Conservation (phyloP, 1,284 basidiomycete genomes). For the Fistulinella cinereoalba region DNA sequence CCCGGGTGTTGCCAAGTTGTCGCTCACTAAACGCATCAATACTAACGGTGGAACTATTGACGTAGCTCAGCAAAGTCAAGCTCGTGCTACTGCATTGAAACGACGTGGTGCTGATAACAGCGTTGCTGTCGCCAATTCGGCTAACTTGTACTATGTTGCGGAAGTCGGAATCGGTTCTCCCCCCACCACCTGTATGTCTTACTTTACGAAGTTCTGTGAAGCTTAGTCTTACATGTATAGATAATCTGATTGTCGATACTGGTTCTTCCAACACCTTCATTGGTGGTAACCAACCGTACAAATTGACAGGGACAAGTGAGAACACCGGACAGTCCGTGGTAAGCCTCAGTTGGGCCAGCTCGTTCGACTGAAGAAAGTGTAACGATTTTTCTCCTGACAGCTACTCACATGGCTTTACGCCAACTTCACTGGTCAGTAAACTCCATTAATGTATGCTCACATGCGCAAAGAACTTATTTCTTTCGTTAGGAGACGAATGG, state of each 20-base stretch:
- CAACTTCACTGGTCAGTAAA: no score
- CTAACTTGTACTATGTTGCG: slow-evolving; percentile 49
- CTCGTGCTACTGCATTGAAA: slow-evolving; percentile 45
- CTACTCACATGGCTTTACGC: no score
- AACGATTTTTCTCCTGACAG: no score
- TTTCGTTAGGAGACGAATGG: slow-evolving; percentile 17
- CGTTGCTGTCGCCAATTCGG: slow-evolving; percentile 43
- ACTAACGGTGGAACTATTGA: slow-evolving; percentile 44
- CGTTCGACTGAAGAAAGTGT: no score
- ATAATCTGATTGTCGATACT: no score
- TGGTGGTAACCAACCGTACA: slow-evolving; percentile 48
- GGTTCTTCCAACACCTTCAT: slow-evolving; percentile 64
- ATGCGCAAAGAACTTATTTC: background rate
- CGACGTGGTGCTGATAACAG: slow-evolving; percentile 36
- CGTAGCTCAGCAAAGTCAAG: slow-evolving; percentile 53
- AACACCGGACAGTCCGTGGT: slow-evolving; percentile 45
- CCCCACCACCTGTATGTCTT: slow-evolving; percentile 50
- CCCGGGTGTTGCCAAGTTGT: slow-evolving; percentile 42
- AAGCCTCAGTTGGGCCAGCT: no score
- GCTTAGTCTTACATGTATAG: slow-evolving; percentile 10
- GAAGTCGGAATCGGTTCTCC: slow-evolving; percentile 58
- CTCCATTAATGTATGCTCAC: no score
- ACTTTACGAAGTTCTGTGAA: background rate
- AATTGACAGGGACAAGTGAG: slow-evolving; percentile 45
- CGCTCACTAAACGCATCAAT: slow-evolving; percentile 51